phyloP scores from a whole-genome alignment of 768 basidiomycete species.

The Mycena chlorophos region DNA sequence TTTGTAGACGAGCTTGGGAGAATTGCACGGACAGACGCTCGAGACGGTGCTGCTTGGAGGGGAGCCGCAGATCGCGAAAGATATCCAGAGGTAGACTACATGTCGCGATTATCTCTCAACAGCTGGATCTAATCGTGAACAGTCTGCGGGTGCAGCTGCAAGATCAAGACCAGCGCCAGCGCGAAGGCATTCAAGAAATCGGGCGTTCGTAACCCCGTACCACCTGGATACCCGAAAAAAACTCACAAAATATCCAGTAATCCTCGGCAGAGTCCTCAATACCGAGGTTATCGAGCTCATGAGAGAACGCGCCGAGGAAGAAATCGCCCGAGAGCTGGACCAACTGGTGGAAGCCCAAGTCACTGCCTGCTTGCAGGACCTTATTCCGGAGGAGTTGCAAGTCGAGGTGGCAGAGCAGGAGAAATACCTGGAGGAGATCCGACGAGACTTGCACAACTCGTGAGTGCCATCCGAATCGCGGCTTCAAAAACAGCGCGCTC shows the following conservation, averaged over 20 bases:
- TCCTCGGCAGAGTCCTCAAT: conserved; percentile 48
- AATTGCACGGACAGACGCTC: conserved; percentile 45
- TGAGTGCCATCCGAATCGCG: conserved; percentile 31
- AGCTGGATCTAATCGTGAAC: background rate
- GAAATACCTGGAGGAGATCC: conserved; percentile 46
- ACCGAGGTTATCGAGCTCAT: conserved; percentile 46
- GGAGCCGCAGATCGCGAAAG: conserved; percentile 38
- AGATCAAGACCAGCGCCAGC: conserved; percentile 44
- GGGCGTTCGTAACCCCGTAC: conserved; percentile 38
- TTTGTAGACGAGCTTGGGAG: conserved; percentile 44
- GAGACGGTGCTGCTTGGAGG: conserved; percentile 43
- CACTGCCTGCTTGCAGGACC: conserved; percentile 42
- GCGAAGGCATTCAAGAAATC: conserved; percentile 48
- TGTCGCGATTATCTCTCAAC: background rate
- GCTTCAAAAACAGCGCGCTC: background rate
- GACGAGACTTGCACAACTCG: conserved; percentile 57
- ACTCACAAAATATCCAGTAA: conserved; percentile 32
- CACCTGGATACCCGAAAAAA: background rate
- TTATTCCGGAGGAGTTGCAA: conserved; percentile 51
- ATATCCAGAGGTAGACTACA: conserved; percentile 43
- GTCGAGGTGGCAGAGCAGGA: conserved; percentile 47
- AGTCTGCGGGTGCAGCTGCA: conserved; percentile 48
- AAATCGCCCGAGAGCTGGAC: conserved; percentile 50
- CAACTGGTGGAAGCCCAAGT: conserved; percentile 53
- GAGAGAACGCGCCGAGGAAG: conserved; percentile 50